A percentile compares a stretch with the other conserved stretches of the same genome.
Evolutionary conservation across 208 protist genomes (phyloP).

Genomic region (Borovskyia barvae): DNA sequence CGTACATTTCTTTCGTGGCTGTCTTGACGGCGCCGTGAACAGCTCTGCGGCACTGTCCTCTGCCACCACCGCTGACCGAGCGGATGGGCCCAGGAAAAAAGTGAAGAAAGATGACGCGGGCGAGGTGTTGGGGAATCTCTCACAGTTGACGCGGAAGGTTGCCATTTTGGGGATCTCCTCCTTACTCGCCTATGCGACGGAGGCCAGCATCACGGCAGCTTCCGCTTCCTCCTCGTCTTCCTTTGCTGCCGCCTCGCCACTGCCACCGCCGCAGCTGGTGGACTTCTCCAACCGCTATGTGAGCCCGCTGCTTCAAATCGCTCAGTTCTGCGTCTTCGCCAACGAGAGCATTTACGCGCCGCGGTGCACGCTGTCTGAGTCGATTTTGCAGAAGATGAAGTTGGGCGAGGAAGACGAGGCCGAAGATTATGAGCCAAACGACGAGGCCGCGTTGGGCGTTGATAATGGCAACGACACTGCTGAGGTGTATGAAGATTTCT

Average conservation of each 20-base stretch:
- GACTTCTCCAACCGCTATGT: slow-evolving; percentile 42
- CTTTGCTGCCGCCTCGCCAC: not conserved
- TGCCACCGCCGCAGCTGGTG: slow-evolving; percentile 8
- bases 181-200: slow-evolving; percentile 28
- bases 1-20: slow-evolving; percentile 68
- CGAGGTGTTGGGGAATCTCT: slow-evolving; percentile 62
- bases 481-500: slow-evolving; percentile 34
- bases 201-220: not conserved
- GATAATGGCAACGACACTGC: slow-evolving; percentile 37
- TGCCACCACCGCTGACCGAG: not conserved
- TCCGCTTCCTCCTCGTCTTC: too few species aligned
- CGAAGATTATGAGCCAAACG: slow-evolving; percentile 50
- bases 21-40: slow-evolving; percentile 6
- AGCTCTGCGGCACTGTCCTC: not conserved
- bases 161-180: slow-evolving; percentile 63
- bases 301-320: slow-evolving; percentile 36
- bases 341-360: slow-evolving; percentile 57
- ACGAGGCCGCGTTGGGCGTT: slow-evolving; percentile 40
- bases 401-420: slow-evolving; percentile 38
- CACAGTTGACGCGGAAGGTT: slow-evolving; percentile 83
- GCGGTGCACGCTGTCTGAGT: slow-evolving; percentile 57
- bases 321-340: slow-evolving; percentile 80
- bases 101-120: slow-evolving; percentile 44
- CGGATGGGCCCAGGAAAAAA: slow-evolving; percentile 29
- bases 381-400: slow-evolving; percentile 54